Evolutionary conservation across 805 yeast genomes (phyloP), one percentile per base, ranked within the genome.

Genomic region (Yarrowia sp.): DNA sequence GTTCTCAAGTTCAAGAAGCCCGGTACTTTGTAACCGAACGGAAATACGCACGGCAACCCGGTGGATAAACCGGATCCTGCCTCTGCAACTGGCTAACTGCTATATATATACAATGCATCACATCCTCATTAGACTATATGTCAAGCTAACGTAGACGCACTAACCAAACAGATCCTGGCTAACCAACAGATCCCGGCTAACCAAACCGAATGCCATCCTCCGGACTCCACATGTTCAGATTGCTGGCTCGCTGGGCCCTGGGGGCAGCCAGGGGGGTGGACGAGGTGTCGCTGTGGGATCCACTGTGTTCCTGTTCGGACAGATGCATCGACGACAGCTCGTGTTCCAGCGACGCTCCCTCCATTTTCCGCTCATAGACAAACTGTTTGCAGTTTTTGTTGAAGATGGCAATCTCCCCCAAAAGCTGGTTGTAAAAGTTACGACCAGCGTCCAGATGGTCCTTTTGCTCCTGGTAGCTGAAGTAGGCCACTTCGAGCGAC

Each of bases 361-460:
- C 85, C 8, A 79, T 70, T 56, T 87, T 76, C 52, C 90, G 74
- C 14, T 75, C 71, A 32, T 79, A 75, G n/a, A 84, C 81, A 71
- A 77, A 87, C 16, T 77, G 75, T 67, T 82, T 84, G 67, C 87
- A 80, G 43, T 82, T 84, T 14, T 75, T 74, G 43, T 81, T 70
- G 21, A 85, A 80, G 2, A 69, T 74, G 30, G 77, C 75, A 6
- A 83, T 80, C 62, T 82, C 82, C 9, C 73, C 73, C 32, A 81
- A 75, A 67, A 90, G 82, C 62, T 86, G 88, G 40, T 79, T 79
- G 76, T 92, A 92, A 71, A 92, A 92, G 63, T 81, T 80, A 0
- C 83, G 70, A 0, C 96, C 97, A 69, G 88, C 89, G 32, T 81
- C 81, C 28, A 90, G 72, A 71, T 89, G 88, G 5, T 79, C 76